Conservation (phyloP, 768 basidiomycete species). For the Lanmaoa pseudosensibilis region DNA sequence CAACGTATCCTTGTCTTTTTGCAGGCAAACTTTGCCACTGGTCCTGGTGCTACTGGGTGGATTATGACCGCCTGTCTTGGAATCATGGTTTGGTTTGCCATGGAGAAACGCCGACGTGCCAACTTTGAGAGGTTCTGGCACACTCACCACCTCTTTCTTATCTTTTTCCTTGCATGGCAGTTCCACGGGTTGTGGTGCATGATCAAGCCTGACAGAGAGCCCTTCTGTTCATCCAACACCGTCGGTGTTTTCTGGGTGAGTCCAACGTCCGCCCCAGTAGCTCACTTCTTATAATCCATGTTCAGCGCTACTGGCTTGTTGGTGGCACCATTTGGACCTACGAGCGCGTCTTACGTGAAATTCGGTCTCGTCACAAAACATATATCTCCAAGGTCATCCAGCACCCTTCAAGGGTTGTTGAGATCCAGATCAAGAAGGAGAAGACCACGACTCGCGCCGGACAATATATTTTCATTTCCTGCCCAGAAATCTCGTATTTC, state of each 20-base stretch:
- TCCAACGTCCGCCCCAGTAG: conserved; percentile 5
- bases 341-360: conserved; percentile 90
- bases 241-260: conserved; percentile 96
- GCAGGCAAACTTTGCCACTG: conserved; percentile 74
- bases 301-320: conserved; percentile 84
- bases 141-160: conserved; percentile 82
- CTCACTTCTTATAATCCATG: conserved; percentile 6
- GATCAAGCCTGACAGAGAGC: conserved; percentile 88
- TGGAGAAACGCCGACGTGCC: conserved; percentile 73
- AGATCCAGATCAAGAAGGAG: conserved; percentile 97
- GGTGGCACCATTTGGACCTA: conserved; percentile 83
- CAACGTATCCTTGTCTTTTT: conserved; percentile 71
- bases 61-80: conserved; percentile 75
- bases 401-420: conserved; percentile 92
- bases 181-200: conserved; percentile 97
- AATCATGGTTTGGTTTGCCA: conserved; percentile 82
- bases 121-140: conserved; percentile 93
- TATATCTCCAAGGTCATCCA: conserved; percentile 94
- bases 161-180: conserved; percentile 95
- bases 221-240: conserved; percentile 80
- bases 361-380: conserved; percentile 87
- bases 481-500: conserved; percentile 91
- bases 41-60: conserved; percentile 85
- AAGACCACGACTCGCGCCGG: conserved; percentile 80
- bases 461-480: conserved; percentile 90